Evolutionary conservation across 495 filamentous ascomycete genomes (phyloP), one percentile per base, ranked within the genome.

Genomic region (Ramalina intermedia): DNA sequence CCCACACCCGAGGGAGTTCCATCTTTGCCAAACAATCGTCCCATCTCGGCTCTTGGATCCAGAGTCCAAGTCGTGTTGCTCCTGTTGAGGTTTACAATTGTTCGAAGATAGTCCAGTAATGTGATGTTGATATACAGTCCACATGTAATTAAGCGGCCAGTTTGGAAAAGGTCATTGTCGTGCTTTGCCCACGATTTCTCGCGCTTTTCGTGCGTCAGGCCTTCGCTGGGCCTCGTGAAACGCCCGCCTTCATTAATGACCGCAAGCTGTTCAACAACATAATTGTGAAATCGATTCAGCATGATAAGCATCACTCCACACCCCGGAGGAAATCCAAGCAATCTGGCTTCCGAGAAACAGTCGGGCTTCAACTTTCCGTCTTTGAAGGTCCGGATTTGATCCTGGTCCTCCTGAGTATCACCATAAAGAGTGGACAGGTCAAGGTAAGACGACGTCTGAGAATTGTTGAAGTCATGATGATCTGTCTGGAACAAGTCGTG

Each of bases 61-160:
- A 93, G 69, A 20, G 81, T 86, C 85, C 86, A 93, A 4, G 78
- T 83, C 12, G 81, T 81, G 56, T 81, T 77, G 44, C 73, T 75
- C 37, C 83, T 73, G 65, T 90, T 90, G 49, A 88, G 62, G 60
- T 88, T 89, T 63, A 91, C 71, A 54, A 93, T 88, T 17, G 84
- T 87, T 23, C 86, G 79, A 36, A 93, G 73, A 59, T 93, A 93
- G 57, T 93, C 86, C 49, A 84, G 73, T 29, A 91, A 67, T 6
- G 84, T 80, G 55, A 87, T 84, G 68, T 91, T 89, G 59, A 87
- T 84, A 61, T 88, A 91, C 6, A 90, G 68, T 46, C 86, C 84
- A 35, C 82, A 87, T 2, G 82, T 87, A 52, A 89, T 72, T 51
- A 91, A 69, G 37, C 85, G 70, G 33, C 79, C 83, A 14, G 82